Conservation (phyloP, 75 land plant genomes). For the Pinus tabuliformis region DNA sequence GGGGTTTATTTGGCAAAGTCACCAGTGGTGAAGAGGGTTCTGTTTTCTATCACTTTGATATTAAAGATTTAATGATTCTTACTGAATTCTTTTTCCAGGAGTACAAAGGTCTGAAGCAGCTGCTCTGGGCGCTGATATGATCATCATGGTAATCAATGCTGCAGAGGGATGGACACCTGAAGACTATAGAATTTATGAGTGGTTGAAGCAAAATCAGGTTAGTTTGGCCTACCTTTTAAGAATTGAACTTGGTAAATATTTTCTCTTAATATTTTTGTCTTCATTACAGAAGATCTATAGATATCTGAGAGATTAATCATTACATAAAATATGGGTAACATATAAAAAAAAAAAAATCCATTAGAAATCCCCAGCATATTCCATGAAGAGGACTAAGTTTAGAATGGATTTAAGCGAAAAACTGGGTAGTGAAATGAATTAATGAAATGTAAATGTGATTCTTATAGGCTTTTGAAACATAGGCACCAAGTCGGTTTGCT, state of each 20-base stretch:
- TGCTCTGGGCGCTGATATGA: conserved; percentile 84
- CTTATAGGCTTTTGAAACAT: neutral
- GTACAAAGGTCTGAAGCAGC: conserved; percentile 93
- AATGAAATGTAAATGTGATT: neutral
- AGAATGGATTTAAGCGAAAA: neutral
- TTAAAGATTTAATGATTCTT: neutral
- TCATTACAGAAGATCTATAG: neutral
- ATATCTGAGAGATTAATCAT: no score
- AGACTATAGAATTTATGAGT: conserved; percentile 55
- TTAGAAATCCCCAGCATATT: no score
- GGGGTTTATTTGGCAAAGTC: neutral
- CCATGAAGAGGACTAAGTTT: neutral
- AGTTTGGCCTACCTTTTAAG: neutral
- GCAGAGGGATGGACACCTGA: conserved; percentile 90
- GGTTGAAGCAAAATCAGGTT: conserved; percentile 50
- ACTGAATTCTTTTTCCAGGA: conserved; percentile 38
- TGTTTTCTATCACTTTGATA: neutral
- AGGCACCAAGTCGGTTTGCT: no score
- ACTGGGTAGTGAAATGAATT: neutral
- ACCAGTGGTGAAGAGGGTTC: neutral
- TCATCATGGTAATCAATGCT: conserved; percentile 86
- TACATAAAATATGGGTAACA: neutral
- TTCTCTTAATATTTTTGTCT: neutral
- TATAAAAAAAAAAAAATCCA: neutral
- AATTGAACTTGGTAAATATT: conserved; percentile 1